These are phyloP conservation scores for Lotus japonicus DNA, from an alignment of 306 rosid species.

Conservation along the genomic window DNA sequence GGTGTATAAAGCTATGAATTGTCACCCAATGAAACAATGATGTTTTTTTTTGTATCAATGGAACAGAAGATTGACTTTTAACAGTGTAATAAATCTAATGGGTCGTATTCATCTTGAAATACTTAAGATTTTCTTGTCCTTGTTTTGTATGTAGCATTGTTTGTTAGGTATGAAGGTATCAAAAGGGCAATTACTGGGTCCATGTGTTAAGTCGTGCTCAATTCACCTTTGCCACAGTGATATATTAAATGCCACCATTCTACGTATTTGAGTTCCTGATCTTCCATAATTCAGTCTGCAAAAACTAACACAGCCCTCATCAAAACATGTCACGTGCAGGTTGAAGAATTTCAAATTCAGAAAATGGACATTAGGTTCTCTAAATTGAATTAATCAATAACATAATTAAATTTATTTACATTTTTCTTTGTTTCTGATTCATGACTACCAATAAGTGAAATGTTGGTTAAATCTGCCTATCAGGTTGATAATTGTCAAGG, in stretches of 20 bases:
- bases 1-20: not conserved
- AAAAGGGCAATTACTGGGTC: not conserved
- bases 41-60: not conserved
- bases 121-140: not conserved
- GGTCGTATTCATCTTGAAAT: not conserved
- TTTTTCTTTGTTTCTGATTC: no score
- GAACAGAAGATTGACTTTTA: slow-evolving; percentile 10
- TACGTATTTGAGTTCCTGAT: not conserved
- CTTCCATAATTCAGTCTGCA: not conserved
- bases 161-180: not conserved
- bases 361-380: not conserved
- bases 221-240: not conserved
- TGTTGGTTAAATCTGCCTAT: no score
- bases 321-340: not conserved
- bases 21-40: not conserved
- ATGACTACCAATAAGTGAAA: no score
- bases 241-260: slow-evolving; percentile 9
- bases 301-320: not conserved
- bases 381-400: no score
- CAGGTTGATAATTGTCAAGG: no score
- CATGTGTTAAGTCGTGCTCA: slow-evolving; percentile 13
- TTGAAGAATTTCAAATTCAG: not conserved
- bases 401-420: no score
- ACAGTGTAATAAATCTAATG: not conserved
- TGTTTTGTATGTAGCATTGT: not conserved